Evolutionary conservation across 345 rosid genomes (phyloP).

Genomic region (Eucalyptus erythrocorys): DNA sequence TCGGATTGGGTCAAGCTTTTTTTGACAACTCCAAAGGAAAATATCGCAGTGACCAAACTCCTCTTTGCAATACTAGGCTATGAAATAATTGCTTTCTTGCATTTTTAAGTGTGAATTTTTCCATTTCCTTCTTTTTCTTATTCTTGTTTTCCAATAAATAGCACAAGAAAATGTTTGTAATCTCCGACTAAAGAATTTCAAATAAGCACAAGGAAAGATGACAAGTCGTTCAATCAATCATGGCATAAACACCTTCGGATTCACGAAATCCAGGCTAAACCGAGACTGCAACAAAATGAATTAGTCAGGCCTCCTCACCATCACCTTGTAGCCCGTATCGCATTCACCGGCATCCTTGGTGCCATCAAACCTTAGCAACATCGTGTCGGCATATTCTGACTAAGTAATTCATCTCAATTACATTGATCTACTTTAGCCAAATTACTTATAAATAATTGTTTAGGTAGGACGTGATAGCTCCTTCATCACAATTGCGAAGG

Average conservation of each 20-base stretch:
- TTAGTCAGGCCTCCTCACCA: not conserved
- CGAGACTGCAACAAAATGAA: not conserved
- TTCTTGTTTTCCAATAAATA: not conserved
- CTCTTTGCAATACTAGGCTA: not conserved
- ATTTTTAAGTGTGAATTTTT: not conserved
- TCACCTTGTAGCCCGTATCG: not conserved
- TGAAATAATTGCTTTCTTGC: not conserved
- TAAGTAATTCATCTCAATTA: not conserved
- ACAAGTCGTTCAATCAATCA: not conserved
- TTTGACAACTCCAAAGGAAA: not conserved
- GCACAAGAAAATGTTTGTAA: not conserved
- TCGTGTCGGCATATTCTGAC: not conserved
- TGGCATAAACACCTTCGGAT: not conserved
- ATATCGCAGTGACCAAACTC: accelerated
- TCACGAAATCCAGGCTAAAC: not conserved
- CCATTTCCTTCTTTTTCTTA: not conserved
- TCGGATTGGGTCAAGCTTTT: accelerated
- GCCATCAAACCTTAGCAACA: not conserved
- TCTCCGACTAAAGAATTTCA: not conserved
- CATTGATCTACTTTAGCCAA: not conserved
- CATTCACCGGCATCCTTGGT: not conserved
- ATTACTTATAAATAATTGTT: not conserved
- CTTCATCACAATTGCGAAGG: not conserved
- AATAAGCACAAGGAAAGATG: not conserved
- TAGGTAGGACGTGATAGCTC: not conserved